Conservation (phyloP, 192 early-diverging fungal genomes). For the Coemansia sp. region DNA sequence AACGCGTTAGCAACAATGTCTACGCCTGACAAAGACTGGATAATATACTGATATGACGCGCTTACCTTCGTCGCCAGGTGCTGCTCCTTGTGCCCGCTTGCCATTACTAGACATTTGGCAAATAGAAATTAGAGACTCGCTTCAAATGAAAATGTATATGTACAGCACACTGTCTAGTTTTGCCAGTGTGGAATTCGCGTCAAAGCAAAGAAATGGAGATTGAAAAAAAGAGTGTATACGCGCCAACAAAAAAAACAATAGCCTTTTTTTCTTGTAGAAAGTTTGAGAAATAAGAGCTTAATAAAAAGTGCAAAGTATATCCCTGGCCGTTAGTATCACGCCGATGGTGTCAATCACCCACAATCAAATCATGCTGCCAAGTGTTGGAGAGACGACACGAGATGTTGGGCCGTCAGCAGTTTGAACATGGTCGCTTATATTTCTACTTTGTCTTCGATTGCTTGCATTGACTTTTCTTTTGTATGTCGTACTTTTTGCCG, state of each 20-base stretch:
- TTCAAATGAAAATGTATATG: background rate
- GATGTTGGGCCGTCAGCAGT: background rate
- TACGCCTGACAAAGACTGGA: background rate
- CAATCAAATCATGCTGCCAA: conserved; percentile 4
- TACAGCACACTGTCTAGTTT: conserved; percentile 7
- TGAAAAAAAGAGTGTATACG: background rate
- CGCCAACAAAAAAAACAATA: background rate
- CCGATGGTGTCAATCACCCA: background rate
- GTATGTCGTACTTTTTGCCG: conserved; percentile 51
- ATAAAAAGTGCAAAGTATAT: background rate
- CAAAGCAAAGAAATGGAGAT: background rate
- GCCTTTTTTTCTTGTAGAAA: background rate
- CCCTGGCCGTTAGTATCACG: background rate
- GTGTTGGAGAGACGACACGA: background rate
- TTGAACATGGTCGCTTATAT: too few relatives aligned
- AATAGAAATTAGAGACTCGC: conserved; percentile 5
- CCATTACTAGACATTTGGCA: conserved; percentile 15
- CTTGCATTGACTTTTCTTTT: background rate
- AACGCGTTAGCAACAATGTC: background rate
- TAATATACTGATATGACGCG: background rate
- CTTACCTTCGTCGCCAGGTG: conserved; percentile 46
- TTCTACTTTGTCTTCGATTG: background rate
- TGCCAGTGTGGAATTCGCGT: background rate
- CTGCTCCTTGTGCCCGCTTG: conserved; percentile 18
- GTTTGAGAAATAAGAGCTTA: background rate